Evolutionary conservation across 257 asterid species (phyloP), one percentile per base, ranked within the genome.

Genomic region (Lantana camara): DNA sequence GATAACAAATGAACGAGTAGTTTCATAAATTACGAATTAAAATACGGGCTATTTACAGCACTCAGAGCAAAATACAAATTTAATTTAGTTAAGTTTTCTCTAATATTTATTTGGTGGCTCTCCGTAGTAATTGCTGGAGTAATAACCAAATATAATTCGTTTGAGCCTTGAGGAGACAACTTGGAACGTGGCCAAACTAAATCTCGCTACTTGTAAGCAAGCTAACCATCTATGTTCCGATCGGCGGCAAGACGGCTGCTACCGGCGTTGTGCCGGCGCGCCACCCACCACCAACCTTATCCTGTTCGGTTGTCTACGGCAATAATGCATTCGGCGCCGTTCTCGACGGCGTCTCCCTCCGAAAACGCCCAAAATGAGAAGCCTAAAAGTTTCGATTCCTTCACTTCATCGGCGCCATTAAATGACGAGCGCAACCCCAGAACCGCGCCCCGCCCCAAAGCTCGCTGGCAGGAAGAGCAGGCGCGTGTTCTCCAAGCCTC

Each of bases 401-500:
- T 70, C 21, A 27, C 83, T 8, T n/a, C 75, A 23, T 48, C 60
- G 0, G 13, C 60, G 9, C 29, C 67, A 14, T 30, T 63, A 9
- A 49, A 23, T 32, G 77, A 76, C 29, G 75, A 64, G 24, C 68
- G 64, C 67, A 78, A 66, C 37, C 56, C 83, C 16, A 75, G 83
- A 72, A 57, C 63, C 60, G 21, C 71, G 13, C 46, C 76, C 1
- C 52, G 71, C 42, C 85, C 78, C 40, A 85, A 72, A 71, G 72
- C 86, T 70, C 82, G 75, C 30, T 87, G 93, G 85, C 80, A 79
- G 67, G 90, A 87, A 46, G 88, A 87, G 64, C 90, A 89, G 73
- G 91, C 83, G 55, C 91, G 90, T 27, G 95, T 89, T 69, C 91
- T 92, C 59, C 79, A 65, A n/a, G 96, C 97, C 12, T 85, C 97